These are phyloP conservation scores for Mycena crocata DNA, from an alignment of 768 basidiomycete species.

Conservation along the genomic window DNA sequence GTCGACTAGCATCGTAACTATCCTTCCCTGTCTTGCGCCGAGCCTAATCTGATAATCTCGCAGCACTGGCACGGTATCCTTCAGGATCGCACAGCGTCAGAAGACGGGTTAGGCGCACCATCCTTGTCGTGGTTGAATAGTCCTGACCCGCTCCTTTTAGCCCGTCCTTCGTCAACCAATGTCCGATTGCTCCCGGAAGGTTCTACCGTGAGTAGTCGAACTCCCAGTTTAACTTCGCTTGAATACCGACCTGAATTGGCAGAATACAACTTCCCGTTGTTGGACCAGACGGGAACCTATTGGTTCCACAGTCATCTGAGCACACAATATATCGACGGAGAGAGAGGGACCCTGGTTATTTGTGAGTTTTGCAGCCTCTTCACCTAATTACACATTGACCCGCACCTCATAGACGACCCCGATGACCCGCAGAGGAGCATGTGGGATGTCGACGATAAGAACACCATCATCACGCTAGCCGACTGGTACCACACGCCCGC, in stretches of 20 bases:
- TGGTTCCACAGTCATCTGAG: conserved; percentile 34
- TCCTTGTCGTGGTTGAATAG: background rate
- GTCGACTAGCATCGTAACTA: too few species aligned
- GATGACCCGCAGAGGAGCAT: conserved; percentile 42
- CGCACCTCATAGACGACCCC: conserved; percentile 28
- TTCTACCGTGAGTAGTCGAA: background rate
- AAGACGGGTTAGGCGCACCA: background rate
- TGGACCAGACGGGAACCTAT: conserved; percentile 11
- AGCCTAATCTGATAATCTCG: too few species aligned
- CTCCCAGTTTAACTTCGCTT: too few species aligned
- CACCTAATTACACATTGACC: too few species aligned
- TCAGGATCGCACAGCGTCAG: background rate
- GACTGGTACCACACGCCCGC: conserved; percentile 29
- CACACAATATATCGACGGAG: conserved; percentile 39
- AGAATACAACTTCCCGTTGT: conserved; percentile 2
- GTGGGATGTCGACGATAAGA: conserved; percentile 47
- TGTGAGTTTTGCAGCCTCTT: too few species aligned
- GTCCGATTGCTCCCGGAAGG: conserved; percentile 5
- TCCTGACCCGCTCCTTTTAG: conserved; percentile 37
- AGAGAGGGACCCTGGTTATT: conserved; percentile 36
- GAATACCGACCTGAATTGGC: background rate
- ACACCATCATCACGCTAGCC: conserved; percentile 43
- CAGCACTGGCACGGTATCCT: conserved; percentile 5
- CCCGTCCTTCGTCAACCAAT: conserved; percentile 31
- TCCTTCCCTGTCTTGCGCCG: too few species aligned